These are phyloP conservation scores for Nigrograna mackinnonii DNA, from an alignment of 2,329 filamentous ascomycete species.

Conservation along the genomic window DNA sequence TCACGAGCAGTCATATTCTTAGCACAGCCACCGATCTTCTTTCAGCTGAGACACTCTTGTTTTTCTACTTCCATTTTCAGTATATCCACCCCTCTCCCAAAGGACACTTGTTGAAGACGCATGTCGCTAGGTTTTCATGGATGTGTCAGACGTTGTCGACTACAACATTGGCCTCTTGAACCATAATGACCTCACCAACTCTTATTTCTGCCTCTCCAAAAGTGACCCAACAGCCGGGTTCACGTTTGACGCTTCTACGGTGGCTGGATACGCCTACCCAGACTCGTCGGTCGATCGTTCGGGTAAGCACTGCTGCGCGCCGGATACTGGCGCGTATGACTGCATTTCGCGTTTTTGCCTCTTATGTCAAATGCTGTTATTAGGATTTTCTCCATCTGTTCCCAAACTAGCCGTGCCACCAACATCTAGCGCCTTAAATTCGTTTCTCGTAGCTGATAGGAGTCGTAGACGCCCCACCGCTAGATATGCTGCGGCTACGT, in stretches of 20 bases:
- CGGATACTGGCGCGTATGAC: neutral
- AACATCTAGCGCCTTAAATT: too few relatives aligned
- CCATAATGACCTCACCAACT: constrained; percentile 61
- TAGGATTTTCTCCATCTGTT: too few relatives aligned
- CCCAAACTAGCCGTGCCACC: too few relatives aligned
- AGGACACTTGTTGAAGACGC: constrained; percentile 1
- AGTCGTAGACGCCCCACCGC: constrained; percentile 15
- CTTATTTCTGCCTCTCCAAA: constrained; percentile 79
- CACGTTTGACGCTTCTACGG: constrained; percentile 68
- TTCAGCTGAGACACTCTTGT: constrained; percentile 5
- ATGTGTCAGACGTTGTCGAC: constrained; percentile 83
- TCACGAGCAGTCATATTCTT: constrained; percentile 10
- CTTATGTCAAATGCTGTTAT: too few relatives aligned
- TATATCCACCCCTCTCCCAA: constrained; percentile 1
- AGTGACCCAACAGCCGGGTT: constrained; percentile 82
- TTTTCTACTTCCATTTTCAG: constrained; percentile 4
- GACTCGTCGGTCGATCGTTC: constrained; percentile 13
- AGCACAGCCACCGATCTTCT: constrained; percentile 13
- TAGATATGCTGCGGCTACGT: constrained; percentile 55
- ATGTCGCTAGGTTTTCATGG: constrained; percentile 63
- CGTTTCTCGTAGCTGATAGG: constrained; percentile 17
- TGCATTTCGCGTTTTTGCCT: neutral
- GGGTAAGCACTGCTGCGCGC: constrained; percentile 20
- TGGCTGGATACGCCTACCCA: constrained; percentile 68
- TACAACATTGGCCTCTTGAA: constrained; percentile 80